Evolutionary conservation across 306 rosid species (phyloP).

Genomic region (Glycyrrhiza uralensis): DNA sequence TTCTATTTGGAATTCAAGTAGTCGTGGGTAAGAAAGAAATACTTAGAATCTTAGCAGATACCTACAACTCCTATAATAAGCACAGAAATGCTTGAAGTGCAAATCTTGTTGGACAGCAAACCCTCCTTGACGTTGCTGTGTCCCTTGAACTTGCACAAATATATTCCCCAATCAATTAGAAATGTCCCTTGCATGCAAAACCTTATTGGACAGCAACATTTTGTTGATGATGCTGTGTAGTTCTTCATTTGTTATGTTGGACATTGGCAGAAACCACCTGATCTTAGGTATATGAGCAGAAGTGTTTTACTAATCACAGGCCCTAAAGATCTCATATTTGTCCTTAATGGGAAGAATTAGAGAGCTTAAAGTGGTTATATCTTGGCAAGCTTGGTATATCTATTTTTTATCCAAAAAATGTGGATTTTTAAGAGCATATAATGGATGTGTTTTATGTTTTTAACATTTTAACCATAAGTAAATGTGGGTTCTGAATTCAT

Average conservation of each 20-base stretch:
- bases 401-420: background rate
- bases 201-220: background rate
- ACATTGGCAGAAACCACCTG: background rate
- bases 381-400: background rate
- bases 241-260: background rate
- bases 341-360: background rate
- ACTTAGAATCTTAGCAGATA: conserved; percentile 1
- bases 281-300: background rate
- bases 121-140: too few relatives aligned
- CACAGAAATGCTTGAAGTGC: background rate
- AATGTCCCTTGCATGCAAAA: background rate
- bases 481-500: background rate
- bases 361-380: background rate
- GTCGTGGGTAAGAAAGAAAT: background rate
- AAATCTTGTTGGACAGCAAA: background rate
- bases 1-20: background rate
- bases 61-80: background rate
- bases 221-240: background rate
- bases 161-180: background rate
- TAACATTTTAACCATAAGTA: background rate
- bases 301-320: background rate
- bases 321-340: background rate
- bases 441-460: background rate
- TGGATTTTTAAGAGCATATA: background rate
- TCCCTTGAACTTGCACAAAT: background rate